Evolutionary conservation across 225 moss, liverwort and hornwort species (phyloP), one percentile per base, ranked within the genome.

Genomic region (Polytrichum formosum): DNA sequence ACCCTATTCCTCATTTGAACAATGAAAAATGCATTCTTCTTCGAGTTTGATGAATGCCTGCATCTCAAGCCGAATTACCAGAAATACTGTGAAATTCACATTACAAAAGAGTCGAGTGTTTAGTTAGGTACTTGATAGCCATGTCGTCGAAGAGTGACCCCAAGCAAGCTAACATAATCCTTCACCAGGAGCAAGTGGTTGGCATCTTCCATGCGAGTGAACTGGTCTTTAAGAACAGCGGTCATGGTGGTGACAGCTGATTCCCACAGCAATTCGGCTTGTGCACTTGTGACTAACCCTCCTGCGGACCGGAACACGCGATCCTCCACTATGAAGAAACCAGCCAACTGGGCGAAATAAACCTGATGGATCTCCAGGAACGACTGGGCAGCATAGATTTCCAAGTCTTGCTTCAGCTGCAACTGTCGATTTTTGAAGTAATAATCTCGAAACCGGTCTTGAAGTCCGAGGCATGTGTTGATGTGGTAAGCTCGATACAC

Each of bases 251-350:
- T 90, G 67, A 98, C 89, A 26, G 97, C 97, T 21, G 92, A 92
- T 78, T 98, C 97, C 97, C 97, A 98, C 62, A 98, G 80, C 76
- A 86, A 85, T 26, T 98, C 94, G 31, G 94, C 91, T 73, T 90
- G 89, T 29, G 86, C 82, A 54, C 70, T 87, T 26, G 83, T 87
- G 81, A 98, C 92, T 18, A 98, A 82, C 5, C 91, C 94, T 46
- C 97, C 94, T 22, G 94, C 93, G 67, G 97, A 94, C 80, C 97
- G 85, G n/a, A 97, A 83, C 61, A 94, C 94, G n/a, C 97, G 92
- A 74, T 94, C 94, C 71, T 98, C 97, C 21, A 98, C 94, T 63
- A 98, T 98, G 69, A 98, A 98, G 73, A 94, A 98, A 10, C 97
- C 97, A 25, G 94, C 97, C 56, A 98, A 77, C 74, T 97, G 97